These are phyloP conservation scores for Termitomyces titanicus DNA, from an alignment of 768 basidiomycete species.

Conservation along the genomic window DNA sequence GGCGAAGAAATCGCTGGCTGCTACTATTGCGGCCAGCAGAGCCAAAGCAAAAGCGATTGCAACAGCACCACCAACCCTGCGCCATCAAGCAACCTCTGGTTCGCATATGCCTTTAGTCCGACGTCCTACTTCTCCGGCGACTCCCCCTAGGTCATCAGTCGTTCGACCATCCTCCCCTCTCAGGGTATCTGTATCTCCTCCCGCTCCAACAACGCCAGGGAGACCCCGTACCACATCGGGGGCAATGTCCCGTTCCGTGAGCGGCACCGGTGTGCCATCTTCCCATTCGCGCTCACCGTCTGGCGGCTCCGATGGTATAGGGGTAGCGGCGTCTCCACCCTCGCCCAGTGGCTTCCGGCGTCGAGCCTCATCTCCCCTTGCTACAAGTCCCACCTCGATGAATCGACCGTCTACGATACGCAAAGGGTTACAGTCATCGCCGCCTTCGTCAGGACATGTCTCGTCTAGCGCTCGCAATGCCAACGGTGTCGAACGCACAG, in stretches of 20 bases:
- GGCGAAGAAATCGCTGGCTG: constrained; percentile 76
- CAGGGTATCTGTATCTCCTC: constrained; percentile 44
- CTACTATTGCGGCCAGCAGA: constrained; percentile 86
- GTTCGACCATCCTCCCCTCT: constrained; percentile 47
- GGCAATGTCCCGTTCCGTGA: constrained; percentile 43
- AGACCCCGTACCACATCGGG: constrained; percentile 27
- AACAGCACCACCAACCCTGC: constrained; percentile 71
- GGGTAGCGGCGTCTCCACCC: constrained; percentile 37
- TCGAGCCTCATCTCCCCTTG: constrained; percentile 50
- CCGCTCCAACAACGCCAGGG: constrained; percentile 39
- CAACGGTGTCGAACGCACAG: constrained; percentile 18
- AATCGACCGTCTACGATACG: constrained; percentile 32
- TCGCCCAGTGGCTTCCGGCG: constrained; percentile 37
- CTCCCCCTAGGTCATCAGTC: constrained; percentile 31
- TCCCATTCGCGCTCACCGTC: constrained; percentile 40
- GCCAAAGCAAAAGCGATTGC: constrained; percentile 86
- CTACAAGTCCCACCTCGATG: constrained; percentile 24
- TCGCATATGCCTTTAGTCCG: constrained; percentile 51
- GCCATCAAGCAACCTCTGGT: constrained; percentile 79
- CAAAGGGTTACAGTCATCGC: constrained; percentile 36
- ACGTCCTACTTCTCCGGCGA: constrained; percentile 40
- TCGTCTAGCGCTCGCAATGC: constrained; percentile 27
- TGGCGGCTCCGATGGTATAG: constrained; percentile 30
- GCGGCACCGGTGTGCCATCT: constrained; percentile 24
- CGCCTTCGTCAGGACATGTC: constrained; percentile 26